These are phyloP conservation scores for Penicillium paradoxum DNA, from an alignment of 495 filamentous ascomycete species.

Conservation along the genomic window DNA sequence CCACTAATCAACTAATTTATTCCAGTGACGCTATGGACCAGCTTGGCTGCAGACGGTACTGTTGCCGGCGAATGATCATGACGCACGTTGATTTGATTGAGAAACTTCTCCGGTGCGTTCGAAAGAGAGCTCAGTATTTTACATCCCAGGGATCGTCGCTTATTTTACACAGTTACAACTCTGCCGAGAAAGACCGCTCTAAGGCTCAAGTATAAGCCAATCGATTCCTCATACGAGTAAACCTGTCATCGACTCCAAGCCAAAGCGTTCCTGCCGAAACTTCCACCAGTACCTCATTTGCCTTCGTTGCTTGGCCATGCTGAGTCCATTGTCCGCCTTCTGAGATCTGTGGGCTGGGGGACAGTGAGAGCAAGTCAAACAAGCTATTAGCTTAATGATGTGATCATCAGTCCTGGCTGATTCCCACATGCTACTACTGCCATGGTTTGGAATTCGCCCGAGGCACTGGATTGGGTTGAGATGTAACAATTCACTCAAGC, in stretches of 20 bases:
- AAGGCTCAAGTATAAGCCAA: constrained; percentile 28
- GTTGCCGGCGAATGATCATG: constrained; percentile 98
- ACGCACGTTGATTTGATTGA: constrained; percentile 99
- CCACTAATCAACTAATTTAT: constrained; percentile 1
- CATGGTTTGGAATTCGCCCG: neutral
- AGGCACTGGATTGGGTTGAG: neutral
- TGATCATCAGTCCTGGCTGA: neutral
- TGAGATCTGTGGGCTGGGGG: neutral
- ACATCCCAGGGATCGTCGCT: neutral
- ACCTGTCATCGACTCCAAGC: neutral
- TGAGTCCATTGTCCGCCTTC: neutral
- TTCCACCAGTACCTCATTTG: neutral
- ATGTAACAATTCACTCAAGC: neutral
- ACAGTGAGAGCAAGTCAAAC: neutral
- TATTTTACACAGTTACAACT: constrained; percentile 27
- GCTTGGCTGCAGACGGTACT: constrained; percentile 90
- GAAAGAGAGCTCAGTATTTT: neutral
- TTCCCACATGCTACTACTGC: neutral
- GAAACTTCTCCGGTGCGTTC: constrained; percentile 84
- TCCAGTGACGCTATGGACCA: constrained; percentile 86
- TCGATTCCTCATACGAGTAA: neutral
- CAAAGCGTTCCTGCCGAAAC: neutral
- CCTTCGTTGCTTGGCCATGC: neutral
- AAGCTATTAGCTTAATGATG: neutral
- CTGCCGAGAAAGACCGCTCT: constrained; percentile 32